A percentile compares a stretch with the other conserved stretches of the same genome.
These are phyloP conservation scores for Platismatia glauca DNA, from an alignment of 495 filamentous ascomycete genomes.

Conservation along the genomic window DNA sequence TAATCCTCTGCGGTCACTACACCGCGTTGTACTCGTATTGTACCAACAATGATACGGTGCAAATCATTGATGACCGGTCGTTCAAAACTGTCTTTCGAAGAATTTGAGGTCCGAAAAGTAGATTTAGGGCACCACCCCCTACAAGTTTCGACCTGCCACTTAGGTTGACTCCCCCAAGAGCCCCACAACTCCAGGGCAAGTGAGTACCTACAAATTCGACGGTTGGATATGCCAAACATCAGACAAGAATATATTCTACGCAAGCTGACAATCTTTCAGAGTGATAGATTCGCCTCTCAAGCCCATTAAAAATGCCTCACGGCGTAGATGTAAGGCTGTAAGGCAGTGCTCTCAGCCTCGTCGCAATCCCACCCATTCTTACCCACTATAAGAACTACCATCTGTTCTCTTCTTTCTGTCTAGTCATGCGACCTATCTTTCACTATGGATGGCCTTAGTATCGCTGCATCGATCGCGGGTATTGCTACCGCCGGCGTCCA, in stretches of 20 bases:
- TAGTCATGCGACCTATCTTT: neutral
- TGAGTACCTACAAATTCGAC: neutral
- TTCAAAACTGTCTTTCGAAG: neutral
- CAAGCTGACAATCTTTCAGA: neutral
- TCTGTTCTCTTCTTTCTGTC: neutral
- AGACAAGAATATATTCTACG: neutral
- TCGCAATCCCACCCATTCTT: neutral
- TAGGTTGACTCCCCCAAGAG: neutral
- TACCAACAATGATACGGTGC: no score
- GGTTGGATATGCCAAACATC: neutral
- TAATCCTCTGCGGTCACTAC: neutral
- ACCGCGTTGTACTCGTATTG: neutral
- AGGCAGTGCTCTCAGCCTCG: neutral
- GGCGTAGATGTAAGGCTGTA: neutral
- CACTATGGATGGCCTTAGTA: constrained; percentile 22
- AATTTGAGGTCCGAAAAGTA: neutral
- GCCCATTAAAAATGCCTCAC: neutral
- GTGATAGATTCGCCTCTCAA: neutral
- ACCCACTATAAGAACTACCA: neutral
- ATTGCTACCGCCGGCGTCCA: constrained; percentile 22
- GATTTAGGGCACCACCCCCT: no score
- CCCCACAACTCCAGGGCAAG: neutral
- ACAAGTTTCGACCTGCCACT: no score
- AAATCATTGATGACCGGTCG: neutral
- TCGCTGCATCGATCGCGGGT: constrained; percentile 20